Conservation (phyloP, 345 rosid species). For the Lepidium africanum region DNA sequence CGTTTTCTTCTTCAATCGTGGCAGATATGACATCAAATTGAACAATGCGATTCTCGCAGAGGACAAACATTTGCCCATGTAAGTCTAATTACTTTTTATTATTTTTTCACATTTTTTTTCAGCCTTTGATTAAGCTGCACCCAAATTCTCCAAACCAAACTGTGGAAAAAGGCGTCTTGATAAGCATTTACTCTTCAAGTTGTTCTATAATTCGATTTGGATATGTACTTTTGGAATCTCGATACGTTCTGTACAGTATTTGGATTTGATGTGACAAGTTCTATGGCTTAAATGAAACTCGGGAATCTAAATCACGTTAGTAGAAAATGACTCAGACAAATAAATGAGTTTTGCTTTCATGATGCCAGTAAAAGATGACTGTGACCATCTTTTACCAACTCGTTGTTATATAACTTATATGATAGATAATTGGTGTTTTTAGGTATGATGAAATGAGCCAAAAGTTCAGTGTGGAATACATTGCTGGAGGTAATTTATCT, state of each 20-base stretch:
- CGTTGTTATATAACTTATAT: neutral
- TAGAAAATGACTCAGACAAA: neutral
- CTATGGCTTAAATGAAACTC: neutral
- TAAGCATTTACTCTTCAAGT: neutral
- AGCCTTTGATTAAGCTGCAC: neutral
- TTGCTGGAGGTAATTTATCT: conserved; percentile 31
- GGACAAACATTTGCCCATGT: conserved; percentile 92
- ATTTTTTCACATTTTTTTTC: neutral
- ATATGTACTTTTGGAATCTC: neutral
- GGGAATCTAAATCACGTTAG: too few relatives aligned
- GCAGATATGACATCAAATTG: conserved; percentile 75
- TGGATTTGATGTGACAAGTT: neutral
- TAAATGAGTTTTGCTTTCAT: neutral
- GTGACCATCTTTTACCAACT: neutral
- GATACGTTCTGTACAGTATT: neutral
- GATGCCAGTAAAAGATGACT: neutral
- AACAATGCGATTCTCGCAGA: conserved; percentile 95
- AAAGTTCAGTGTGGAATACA: conserved; percentile 28
- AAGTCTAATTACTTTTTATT: conserved; percentile 16
- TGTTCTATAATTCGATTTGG: neutral
- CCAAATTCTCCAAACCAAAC: neutral
- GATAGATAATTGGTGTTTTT: neutral
- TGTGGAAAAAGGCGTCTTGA: neutral
- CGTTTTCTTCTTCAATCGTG: neutral
- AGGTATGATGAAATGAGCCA: conserved; percentile 33